A percentile compares a stretch with the other conserved stretches of the same genome.
Evolutionary conservation across 2,329 filamentous ascomycete genomes (phyloP).

Genomic region (Sclerotinia subarctica): DNA sequence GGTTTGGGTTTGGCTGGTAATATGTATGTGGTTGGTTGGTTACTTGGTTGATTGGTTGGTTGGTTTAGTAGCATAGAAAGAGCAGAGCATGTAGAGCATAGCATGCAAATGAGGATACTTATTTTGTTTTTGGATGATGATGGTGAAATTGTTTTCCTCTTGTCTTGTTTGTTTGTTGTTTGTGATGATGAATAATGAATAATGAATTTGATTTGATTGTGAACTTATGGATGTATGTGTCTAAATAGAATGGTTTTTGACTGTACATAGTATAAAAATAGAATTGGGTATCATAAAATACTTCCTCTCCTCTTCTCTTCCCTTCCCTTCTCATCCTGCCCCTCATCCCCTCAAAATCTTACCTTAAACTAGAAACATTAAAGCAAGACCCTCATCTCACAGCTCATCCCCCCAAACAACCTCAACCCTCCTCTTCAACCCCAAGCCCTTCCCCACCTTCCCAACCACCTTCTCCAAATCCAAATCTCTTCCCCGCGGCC

Average conservation of each 20-base stretch:
- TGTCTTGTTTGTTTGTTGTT: too few species aligned
- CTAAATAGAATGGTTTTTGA: too few species aligned
- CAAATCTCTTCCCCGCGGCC: not conserved
- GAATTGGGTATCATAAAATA: not conserved
- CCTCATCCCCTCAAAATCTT: not conserved
- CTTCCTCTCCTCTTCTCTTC: not conserved
- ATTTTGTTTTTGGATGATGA: not conserved
- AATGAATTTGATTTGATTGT: not conserved
- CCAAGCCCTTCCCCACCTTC: not conserved
- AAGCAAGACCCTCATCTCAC: not conserved
- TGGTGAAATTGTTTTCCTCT: too few species aligned
- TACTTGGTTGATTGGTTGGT: not conserved
- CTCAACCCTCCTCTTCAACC: not conserved
- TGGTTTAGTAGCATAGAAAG: not conserved
- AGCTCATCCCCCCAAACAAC: not conserved
- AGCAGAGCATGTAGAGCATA: not conserved
- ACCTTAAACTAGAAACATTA: not conserved
- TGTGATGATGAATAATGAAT: too few species aligned
- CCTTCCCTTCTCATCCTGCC: too few species aligned
- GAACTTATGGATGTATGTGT: not conserved
- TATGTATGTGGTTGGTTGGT: not conserved
- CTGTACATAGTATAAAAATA: not conserved
- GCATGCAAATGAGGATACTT: not conserved
- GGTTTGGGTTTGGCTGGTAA: conserved; percentile 7
- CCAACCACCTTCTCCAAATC: not conserved